A percentile compares a stretch with the other conserved stretches of the same genome.
These are phyloP conservation scores for Strobilomyces echinocephalus DNA, from an alignment of 768 basidiomycete species.

Conservation along the genomic window DNA sequence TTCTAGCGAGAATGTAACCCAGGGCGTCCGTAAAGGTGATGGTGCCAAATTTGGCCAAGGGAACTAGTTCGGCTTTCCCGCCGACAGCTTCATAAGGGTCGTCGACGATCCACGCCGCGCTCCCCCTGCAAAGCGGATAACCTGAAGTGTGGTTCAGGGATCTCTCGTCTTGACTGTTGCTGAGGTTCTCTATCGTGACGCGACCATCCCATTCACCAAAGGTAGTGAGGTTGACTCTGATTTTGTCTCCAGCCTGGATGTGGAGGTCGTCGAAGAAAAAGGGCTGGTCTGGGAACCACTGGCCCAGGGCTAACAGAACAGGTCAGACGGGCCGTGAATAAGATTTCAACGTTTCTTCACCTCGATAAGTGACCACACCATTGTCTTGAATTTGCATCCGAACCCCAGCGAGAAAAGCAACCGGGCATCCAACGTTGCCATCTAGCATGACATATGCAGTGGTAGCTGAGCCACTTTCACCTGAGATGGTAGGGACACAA, in stretches of 20 bases:
- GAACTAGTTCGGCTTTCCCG: neutral
- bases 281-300: neutral
- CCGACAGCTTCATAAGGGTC: neutral
- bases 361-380: neutral
- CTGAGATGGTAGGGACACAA: neutral
- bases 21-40: constrained; percentile 7
- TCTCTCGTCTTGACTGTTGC: neutral
- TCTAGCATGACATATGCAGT: neutral
- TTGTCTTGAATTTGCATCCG: neutral
- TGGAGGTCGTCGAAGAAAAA: neutral
- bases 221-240: neutral
- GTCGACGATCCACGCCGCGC: constrained; percentile 11
- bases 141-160: neutral
- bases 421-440: neutral
- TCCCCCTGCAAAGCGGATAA: neutral
- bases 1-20: too few relatives aligned
- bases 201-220: neutral
- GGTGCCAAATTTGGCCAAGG: constrained; percentile 3
- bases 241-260: neutral
- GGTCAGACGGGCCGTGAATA: neutral
- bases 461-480: neutral
- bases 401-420: neutral
- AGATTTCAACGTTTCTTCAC: neutral
- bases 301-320: neutral
- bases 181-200: constrained; percentile 7